Evolutionary conservation across 2,329 filamentous ascomycete genomes (phyloP).

Genomic region (Diaporthe amygdali): DNA sequence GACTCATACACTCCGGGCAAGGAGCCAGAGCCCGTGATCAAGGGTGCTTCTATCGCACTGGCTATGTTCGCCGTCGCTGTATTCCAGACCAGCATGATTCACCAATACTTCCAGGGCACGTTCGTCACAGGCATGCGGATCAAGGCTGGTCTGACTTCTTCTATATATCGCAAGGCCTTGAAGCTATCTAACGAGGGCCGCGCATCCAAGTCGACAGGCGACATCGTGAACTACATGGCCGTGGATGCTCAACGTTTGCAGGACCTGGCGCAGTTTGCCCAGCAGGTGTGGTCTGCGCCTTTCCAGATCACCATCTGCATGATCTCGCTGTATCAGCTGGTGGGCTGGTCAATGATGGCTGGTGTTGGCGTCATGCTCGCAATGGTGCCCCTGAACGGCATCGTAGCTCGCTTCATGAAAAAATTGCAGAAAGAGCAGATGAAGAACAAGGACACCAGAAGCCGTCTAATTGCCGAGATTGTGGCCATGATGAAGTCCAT

Average conservation of each 20-base stretch:
- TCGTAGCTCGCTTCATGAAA: constrained; percentile 93
- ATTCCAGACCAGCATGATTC: constrained; percentile 85
- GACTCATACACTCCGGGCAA: constrained; percentile 70
- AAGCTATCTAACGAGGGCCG: constrained; percentile 92
- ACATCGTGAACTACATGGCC: constrained; percentile 99
- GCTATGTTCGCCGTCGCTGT: constrained; percentile 91
- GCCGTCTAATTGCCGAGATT: constrained; percentile 94
- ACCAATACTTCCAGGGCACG: constrained; percentile 96
- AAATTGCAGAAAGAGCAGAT: constrained; percentile 94
- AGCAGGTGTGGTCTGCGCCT: constrained; percentile 94
- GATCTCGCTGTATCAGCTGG: constrained; percentile 92
- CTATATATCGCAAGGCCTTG: constrained; percentile 92
- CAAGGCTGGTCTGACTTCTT: constrained; percentile 85
- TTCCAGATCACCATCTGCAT: constrained; percentile 97
- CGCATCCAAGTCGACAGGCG: constrained; percentile 86
- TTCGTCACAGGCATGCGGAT: constrained; percentile 98
- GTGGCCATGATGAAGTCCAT: constrained; percentile 99
- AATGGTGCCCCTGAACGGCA: constrained; percentile 95
- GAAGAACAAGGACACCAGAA: constrained; percentile 98
- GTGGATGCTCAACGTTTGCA: constrained; percentile 95
- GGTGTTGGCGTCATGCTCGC: constrained; percentile 94
- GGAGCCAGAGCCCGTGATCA: constrained; percentile 75
- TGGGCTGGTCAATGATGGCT: constrained; percentile 94
- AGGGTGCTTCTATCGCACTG: constrained; percentile 86
- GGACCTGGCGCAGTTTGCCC: constrained; percentile 92